These are phyloP conservation scores for Ascochyta koolunga DNA, from an alignment of 2,329 filamentous ascomycete species.

Conservation along the genomic window DNA sequence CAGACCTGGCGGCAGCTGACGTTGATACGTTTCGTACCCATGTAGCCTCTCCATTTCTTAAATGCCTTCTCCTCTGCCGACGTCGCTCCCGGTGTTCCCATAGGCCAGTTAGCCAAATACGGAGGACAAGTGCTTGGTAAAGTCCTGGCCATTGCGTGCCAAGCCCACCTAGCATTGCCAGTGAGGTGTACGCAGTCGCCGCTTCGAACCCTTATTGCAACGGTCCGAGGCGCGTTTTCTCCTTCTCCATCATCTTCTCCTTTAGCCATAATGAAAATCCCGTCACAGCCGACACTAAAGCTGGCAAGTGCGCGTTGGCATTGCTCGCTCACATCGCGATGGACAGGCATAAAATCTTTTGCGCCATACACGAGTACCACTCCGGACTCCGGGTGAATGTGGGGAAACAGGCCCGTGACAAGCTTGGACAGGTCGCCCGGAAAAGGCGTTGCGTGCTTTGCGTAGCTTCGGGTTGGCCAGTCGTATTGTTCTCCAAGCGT, in stretches of 20 bases:
- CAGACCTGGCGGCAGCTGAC: slow-evolving; percentile 51
- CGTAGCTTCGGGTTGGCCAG: slow-evolving; percentile 89
- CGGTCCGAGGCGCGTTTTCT: slow-evolving; percentile 37
- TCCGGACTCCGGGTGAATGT: slow-evolving; percentile 82
- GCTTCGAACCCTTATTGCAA: slow-evolving; percentile 65
- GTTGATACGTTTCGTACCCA: slow-evolving; percentile 49
- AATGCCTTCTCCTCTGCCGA: slow-evolving; percentile 41
- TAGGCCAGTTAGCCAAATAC: slow-evolving; percentile 77
- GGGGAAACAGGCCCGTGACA: slow-evolving; percentile 75
- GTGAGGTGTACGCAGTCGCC: slow-evolving; percentile 93
- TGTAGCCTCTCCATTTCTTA: slow-evolving; percentile 49
- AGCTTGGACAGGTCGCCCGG: slow-evolving; percentile 74
- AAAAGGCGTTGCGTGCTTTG: slow-evolving; percentile 71
- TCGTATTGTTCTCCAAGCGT: slow-evolving; percentile 96
- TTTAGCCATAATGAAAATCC: slow-evolving; percentile 76
- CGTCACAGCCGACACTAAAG: slow-evolving; percentile 88
- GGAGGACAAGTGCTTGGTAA: slow-evolving; percentile 78
- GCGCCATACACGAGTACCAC: slow-evolving; percentile 94
- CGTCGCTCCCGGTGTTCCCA: slow-evolving; percentile 42
- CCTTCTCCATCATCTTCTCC: slow-evolving; percentile 47
- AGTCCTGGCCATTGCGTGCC: slow-evolving; percentile 94
- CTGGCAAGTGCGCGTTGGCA: slow-evolving; percentile 82
- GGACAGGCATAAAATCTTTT: slow-evolving; percentile 89
- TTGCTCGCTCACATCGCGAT: slow-evolving; percentile 91
- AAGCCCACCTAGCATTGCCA: slow-evolving; percentile 80